Percentiles rank a stretch among this genome's conserved stretches.
Evolutionary conservation across 345 rosid species (phyloP).

Genomic region (Boechera retrofracta): DNA sequence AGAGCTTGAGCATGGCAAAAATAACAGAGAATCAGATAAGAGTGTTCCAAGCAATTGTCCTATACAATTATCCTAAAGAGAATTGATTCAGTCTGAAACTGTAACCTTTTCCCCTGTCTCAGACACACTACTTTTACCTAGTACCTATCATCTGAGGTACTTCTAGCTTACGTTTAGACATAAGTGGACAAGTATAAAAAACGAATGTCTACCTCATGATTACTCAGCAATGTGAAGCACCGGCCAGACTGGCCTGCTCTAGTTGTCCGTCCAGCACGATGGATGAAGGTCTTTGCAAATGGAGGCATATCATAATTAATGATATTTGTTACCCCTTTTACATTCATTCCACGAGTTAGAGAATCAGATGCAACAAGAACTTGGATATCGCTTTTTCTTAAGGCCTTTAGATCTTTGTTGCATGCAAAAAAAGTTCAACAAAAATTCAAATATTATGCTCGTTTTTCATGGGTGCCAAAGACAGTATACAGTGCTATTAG

Average conservation of each 20-base stretch:
- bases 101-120: not conserved
- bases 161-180: not conserved
- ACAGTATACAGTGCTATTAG: not conserved
- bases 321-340: slow-evolving; percentile 86
- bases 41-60: not conserved
- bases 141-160: not conserved
- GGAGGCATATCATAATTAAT: slow-evolving; percentile 35
- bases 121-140: not conserved
- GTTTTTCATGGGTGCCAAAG: not conserved
- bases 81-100: not conserved
- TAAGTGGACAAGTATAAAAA: not conserved
- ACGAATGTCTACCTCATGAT: slow-evolving; percentile 57
- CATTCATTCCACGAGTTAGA: slow-evolving; percentile 97
- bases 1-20: not conserved
- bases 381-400: slow-evolving; percentile 76
- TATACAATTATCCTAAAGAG: slow-evolving; percentile 5
- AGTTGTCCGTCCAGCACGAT: slow-evolving; percentile 96
- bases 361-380: slow-evolving; percentile 97
- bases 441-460: not conserved
- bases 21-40: slow-evolving; percentile 25
- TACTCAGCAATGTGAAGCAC: slow-evolving; percentile 83
- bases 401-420: slow-evolving; percentile 87
- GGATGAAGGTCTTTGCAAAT: slow-evolving; percentile 78
- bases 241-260: slow-evolving; percentile 90
- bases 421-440: slow-evolving; percentile 26